phyloP scores from a whole-genome alignment of 2,329 filamentous ascomycete genomes.

The Ophiostoma montium region DNA sequence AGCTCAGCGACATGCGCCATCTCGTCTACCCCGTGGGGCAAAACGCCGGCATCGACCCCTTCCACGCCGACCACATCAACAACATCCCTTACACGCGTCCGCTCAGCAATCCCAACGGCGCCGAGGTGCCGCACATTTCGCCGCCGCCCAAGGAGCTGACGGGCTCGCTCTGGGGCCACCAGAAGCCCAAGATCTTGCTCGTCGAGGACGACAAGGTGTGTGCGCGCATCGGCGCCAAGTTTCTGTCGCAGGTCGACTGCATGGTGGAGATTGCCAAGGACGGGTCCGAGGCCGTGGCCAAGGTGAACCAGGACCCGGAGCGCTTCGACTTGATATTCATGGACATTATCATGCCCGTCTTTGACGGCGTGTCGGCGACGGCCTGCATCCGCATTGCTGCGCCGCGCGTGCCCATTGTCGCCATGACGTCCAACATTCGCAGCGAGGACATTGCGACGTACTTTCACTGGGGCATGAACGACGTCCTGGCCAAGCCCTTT shows the following conservation, averaged over 20 bases:
- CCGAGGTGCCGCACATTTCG: slow-evolving; percentile 28
- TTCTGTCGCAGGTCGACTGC: slow-evolving; percentile 50
- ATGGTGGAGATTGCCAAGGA: slow-evolving; percentile 61
- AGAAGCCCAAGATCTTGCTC: slow-evolving; percentile 67
- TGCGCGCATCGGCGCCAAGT: slow-evolving; percentile 53
- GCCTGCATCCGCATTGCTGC: slow-evolving; percentile 84
- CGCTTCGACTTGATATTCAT: slow-evolving; percentile 61
- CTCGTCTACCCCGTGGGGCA: slow-evolving; percentile 86
- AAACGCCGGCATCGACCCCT: slow-evolving; percentile 85
- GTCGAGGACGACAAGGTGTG: slow-evolving; percentile 71
- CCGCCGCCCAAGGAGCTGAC: slow-evolving; percentile 21
- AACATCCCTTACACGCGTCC: slow-evolving; percentile 81
- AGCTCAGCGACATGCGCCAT: slow-evolving; percentile 43
- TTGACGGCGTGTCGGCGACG: slow-evolving; percentile 90
- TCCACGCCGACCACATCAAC: slow-evolving; percentile 85
- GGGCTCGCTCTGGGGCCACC: slow-evolving; percentile 41
- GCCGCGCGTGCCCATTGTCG: slow-evolving; percentile 73
- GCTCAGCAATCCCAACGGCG: slow-evolving; percentile 39
- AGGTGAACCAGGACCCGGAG: slow-evolving; percentile 43
- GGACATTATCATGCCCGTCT: slow-evolving; percentile 94
- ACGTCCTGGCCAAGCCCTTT: slow-evolving; percentile 92
- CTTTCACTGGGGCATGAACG: slow-evolving; percentile 96
- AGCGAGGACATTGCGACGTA: slow-evolving; percentile 96
- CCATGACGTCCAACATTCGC: slow-evolving; percentile 97
- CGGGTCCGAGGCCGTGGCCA: slow-evolving; percentile 81